Conservation (phyloP, 2,329 filamentous ascomycete genomes). For the Cladophialophora psammophila region DNA sequence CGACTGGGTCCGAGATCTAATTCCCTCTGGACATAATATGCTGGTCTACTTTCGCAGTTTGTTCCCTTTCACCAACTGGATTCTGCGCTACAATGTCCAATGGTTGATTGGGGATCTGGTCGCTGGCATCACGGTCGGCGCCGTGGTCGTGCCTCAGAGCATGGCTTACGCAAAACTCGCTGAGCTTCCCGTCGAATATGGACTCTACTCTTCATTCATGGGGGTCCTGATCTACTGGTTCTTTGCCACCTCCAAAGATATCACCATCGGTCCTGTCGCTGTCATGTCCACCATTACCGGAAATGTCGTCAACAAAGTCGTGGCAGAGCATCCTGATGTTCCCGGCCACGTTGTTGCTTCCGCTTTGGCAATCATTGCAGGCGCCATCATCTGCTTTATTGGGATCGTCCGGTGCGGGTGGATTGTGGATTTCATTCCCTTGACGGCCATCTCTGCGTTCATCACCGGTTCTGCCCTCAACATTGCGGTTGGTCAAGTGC, state of each 20-base stretch:
- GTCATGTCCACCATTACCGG: conserved; percentile 93
- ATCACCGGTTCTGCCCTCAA: conserved; percentile 96
- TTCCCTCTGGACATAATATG: conserved; percentile 66
- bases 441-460: conserved; percentile 89
- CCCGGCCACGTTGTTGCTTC: conserved; percentile 75
- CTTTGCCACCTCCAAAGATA: conserved; percentile 97
- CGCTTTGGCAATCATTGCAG: conserved; percentile 77
- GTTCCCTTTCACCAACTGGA: conserved; percentile 92
- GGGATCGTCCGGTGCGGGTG: conserved; percentile 83
- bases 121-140: conserved; percentile 77
- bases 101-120: conserved; percentile 91
- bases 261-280: conserved; percentile 95
- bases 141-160: conserved; percentile 90
- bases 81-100: conserved; percentile 82
- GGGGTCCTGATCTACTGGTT: conserved; percentile 96
- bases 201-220: conserved; percentile 95
- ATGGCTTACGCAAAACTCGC: conserved; percentile 95
- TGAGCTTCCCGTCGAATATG: conserved; percentile 79
- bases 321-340: conserved; percentile 62
- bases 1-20: conserved; percentile 73
- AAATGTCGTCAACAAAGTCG: conserved; percentile 74
- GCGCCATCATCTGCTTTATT: conserved; percentile 77
- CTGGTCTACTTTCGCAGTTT: conserved; percentile 71
- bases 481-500: conserved; percentile 84
- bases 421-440: conserved; percentile 91